phyloP scores from a whole-genome alignment of 306 rosid genomes.

The Pterocarpus macrocarpus region DNA sequence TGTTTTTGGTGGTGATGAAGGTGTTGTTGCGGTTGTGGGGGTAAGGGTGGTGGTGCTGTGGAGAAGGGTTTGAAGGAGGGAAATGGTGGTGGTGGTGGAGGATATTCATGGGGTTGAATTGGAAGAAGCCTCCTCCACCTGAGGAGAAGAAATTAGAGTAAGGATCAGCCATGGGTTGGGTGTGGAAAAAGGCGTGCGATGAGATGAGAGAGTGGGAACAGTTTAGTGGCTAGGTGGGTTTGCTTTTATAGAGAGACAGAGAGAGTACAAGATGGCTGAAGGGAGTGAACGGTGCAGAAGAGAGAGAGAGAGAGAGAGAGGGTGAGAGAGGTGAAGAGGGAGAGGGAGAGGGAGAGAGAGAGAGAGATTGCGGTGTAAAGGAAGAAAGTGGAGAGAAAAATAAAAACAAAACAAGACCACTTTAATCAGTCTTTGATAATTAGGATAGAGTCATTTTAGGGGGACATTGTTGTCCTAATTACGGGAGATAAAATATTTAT shows the following conservation, averaged over 20 bases:
- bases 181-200: slow-evolving; percentile 25
- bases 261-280: slow-evolving; percentile 88
- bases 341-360: slow-evolving; percentile 25
- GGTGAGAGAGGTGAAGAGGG: slow-evolving; percentile 12
- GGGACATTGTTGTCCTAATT: too few species aligned
- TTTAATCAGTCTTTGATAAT: too few species aligned
- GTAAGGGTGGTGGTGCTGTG: neutral
- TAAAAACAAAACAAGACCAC: too few species aligned
- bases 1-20: slow-evolving; percentile 30
- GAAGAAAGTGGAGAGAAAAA: neutral
- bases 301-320: slow-evolving; percentile 41
- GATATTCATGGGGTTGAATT: slow-evolving; percentile 37
- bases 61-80: slow-evolving; percentile 46
- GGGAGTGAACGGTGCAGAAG: slow-evolving; percentile 80
- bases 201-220: slow-evolving; percentile 51
- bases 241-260: slow-evolving; percentile 65
- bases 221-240: slow-evolving; percentile 46
- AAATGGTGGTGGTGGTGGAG: slow-evolving; percentile 30
- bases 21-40: slow-evolving; percentile 2
- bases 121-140: slow-evolving; percentile 32
- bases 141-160: slow-evolving; percentile 54
- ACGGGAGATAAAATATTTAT: too few species aligned
- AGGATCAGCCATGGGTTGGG: slow-evolving; percentile 54
- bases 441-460: too few species aligned
- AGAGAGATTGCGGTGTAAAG: slow-evolving; percentile 47